A percentile compares a stretch with the other conserved stretches of the same genome.
Evolutionary conservation across 2,329 filamentous ascomycete species (phyloP).

Genomic region (Tolypocladium pustulatum): DNA sequence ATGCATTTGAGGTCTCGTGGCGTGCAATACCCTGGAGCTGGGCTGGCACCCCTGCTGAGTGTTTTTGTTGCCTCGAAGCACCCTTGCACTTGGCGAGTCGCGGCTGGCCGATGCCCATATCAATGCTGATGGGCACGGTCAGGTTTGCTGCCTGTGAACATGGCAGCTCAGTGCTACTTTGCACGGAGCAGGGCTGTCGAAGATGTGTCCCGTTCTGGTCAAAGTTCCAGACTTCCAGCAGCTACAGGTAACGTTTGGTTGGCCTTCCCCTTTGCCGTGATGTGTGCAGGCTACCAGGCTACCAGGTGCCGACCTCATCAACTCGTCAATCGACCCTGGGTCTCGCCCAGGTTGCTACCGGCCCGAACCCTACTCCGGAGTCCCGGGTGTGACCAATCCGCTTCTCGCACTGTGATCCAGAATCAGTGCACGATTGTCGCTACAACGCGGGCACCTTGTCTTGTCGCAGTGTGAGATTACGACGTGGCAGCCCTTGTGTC

Average conservation of each 20-base stretch:
- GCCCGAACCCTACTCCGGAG: background rate
- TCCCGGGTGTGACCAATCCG: background rate
- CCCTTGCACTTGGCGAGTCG: background rate
- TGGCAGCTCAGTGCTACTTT: background rate
- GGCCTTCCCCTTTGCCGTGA: background rate
- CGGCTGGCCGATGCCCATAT: background rate
- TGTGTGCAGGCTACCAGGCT: too few relatives aligned
- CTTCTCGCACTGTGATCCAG: slow-evolving; percentile 5
- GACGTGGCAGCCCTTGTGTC: slow-evolving; percentile 5
- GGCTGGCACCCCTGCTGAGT: background rate
- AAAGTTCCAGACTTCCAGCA: background rate
- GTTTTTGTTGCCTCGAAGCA: background rate
- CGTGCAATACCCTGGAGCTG: background rate
- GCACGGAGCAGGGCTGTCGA: background rate
- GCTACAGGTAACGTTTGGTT: too few relatives aligned
- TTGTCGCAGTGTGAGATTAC: slow-evolving; percentile 4
- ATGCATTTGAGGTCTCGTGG: background rate
- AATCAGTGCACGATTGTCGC: slow-evolving; percentile 1
- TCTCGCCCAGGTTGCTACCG: background rate
- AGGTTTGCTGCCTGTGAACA: background rate
- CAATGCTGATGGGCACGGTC: background rate
- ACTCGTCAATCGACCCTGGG: background rate
- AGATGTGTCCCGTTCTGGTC: background rate
- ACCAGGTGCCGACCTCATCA: background rate
- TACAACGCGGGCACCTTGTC: background rate